A percentile compares a stretch with the other conserved stretches of the same genome.
phyloP scores from a whole-genome alignment of 2,329 filamentous ascomycete genomes.

The Ciborinia camelliae region DNA sequence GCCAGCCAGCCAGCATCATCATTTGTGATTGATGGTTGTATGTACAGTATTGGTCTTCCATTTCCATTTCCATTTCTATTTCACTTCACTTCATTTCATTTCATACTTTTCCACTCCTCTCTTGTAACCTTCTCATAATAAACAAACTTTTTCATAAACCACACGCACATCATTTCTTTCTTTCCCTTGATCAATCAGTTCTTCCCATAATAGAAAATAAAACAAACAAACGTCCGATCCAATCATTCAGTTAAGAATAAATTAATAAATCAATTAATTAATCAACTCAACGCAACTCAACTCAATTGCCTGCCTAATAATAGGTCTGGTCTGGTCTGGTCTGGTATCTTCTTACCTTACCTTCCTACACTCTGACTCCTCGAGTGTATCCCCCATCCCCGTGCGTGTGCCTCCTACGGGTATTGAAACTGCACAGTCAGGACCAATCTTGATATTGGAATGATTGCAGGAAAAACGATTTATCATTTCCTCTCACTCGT shows the following conservation, averaged over 20 bases:
- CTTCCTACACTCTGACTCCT: not conserved
- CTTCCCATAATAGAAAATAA: not conserved
- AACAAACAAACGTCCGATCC: not conserved
- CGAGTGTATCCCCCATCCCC: not conserved
- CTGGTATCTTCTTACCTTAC: too few relatives aligned
- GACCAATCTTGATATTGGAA: not conserved
- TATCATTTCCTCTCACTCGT: not conserved
- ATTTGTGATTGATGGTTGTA: too few relatives aligned
- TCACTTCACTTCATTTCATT: not conserved
- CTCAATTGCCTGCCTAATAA: not conserved
- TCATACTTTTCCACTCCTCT: not conserved
- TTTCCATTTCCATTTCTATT: too few relatives aligned
- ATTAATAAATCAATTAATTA: conserved; percentile 3
- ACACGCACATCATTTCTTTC: not conserved
- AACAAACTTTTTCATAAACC: not conserved
- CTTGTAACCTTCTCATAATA: not conserved
- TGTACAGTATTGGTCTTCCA: too few relatives aligned
- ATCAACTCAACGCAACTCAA: too few relatives aligned
- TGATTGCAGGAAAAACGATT: not conserved
- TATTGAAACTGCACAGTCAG: too few relatives aligned
- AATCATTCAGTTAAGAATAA: conserved; percentile 7
- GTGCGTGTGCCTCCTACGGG: not conserved
- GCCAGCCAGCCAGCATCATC: too few relatives aligned
- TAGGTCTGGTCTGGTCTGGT: too few relatives aligned
- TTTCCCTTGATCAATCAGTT: too few relatives aligned